These are phyloP conservation scores for Pseudozyma tsukubaensis DNA, from an alignment of 1,284 basidiomycete genomes.

Conservation along the genomic window DNA sequence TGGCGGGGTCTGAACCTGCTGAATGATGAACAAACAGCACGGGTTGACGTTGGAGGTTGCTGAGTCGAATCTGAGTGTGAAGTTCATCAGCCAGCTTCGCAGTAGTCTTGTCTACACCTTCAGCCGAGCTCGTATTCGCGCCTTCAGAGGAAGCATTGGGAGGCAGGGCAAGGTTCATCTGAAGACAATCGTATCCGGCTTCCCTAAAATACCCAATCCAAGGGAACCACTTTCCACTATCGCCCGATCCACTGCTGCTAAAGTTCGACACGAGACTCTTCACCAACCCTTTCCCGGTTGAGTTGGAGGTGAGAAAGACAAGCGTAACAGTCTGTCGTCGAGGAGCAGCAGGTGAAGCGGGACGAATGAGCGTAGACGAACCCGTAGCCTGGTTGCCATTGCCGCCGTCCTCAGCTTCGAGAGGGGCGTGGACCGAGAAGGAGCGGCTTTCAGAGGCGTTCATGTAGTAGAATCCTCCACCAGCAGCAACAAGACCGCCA, in stretches of 20 bases:
- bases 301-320: conserved; percentile 33
- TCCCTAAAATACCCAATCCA: conserved; percentile 53
- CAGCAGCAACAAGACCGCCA: conserved; percentile 32
- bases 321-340: conserved; percentile 37
- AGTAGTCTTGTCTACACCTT: neutral
- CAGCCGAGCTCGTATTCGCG: neutral
- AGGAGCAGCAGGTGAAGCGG: conserved; percentile 37
- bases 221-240: conserved; percentile 37
- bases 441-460: neutral
- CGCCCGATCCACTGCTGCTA: conserved; percentile 3
- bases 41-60: conserved; percentile 43
- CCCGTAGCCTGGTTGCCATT: conserved; percentile 7
- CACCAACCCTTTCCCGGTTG: conserved; percentile 13
- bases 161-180: conserved; percentile 43
- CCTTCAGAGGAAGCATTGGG: neutral
- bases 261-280: conserved; percentile 36
- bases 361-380: conserved; percentile 29
- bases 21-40: conserved; percentile 48
- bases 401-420: conserved; percentile 11
- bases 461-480: conserved; percentile 22
- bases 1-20: neutral
- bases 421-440: conserved; percentile 30
- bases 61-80: conserved; percentile 37
- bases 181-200: conserved; percentile 48
- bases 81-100: conserved; percentile 30